Percentiles rank a stretch among this genome's conserved stretches.
These are phyloP conservation scores for Candida jianshihensis DNA, from an alignment of 805 yeast genomes.

Conservation along the genomic window DNA sequence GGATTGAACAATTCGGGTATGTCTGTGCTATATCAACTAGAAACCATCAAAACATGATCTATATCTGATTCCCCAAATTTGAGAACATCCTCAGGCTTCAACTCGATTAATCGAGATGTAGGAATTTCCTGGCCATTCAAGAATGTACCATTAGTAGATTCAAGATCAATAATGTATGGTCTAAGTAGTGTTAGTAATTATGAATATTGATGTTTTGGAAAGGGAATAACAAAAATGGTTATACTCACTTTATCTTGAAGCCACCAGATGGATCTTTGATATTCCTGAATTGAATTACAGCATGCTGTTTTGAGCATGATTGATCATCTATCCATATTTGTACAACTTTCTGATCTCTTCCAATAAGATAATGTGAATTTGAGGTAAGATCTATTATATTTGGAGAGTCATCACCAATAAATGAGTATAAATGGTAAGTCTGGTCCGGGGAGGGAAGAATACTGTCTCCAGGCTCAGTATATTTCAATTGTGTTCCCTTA, in stretches of 20 bases:
- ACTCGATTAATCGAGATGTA: constrained; percentile 33
- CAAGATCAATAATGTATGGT: constrained; percentile 40
- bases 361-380: constrained; percentile 28
- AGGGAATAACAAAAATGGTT: not conserved
- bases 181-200: constrained; percentile 4
- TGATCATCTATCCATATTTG: constrained; percentile 31
- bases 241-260: constrained; percentile 5
- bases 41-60: constrained; percentile 23
- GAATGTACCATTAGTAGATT: constrained; percentile 40
- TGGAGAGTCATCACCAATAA: constrained; percentile 21
- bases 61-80: constrained; percentile 29
- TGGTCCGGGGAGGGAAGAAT: constrained; percentile 22
- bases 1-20: no score
- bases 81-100: constrained; percentile 34
- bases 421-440: constrained; percentile 24
- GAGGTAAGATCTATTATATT: constrained; percentile 19
- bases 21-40: no score
- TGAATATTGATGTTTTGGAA: not conserved
- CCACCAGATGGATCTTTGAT: constrained; percentile 1
- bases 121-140: constrained; percentile 35
- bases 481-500: constrained; percentile 30
- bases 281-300: constrained; percentile 38
- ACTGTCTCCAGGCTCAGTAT: constrained; percentile 31
- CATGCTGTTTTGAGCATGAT: constrained; percentile 40
- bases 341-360: constrained; percentile 29